Evolutionary conservation across 306 rosid species (phyloP).

Genomic region (Cicer pinnatifidum): DNA sequence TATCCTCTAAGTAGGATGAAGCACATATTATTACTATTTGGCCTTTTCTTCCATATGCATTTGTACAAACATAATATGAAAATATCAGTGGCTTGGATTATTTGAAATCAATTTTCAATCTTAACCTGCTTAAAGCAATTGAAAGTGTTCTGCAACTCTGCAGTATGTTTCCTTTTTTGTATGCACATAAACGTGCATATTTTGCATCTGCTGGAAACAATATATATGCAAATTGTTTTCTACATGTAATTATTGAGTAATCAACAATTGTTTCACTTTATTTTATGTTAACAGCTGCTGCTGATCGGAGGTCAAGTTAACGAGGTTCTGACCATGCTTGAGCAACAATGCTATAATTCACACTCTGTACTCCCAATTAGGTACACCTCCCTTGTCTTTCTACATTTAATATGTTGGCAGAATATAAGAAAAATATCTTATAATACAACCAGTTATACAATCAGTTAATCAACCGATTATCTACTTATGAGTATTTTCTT

Average conservation of each 20-base stretch:
- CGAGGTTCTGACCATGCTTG: conserved; percentile 60
- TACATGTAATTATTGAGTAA: conserved; percentile 8
- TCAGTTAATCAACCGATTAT: no score
- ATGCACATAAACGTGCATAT: background rate
- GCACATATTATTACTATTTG: conserved; percentile 1
- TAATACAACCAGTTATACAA: no score
- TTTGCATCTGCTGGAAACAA: conserved; percentile 29
- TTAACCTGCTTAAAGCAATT: conserved; percentile 17
- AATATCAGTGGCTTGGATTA: conserved; percentile 31
- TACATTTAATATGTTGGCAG: background rate
- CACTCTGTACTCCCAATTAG: conserved; percentile 57
- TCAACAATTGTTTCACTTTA: conserved; percentile 24
- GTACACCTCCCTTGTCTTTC: conserved; percentile 50
- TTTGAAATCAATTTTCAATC: conserved; percentile 27
- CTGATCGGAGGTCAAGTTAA: conserved; percentile 75
- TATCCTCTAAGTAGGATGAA: background rate
- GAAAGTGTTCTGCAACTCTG: conserved; percentile 7
- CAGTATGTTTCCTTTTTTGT: conserved; percentile 1
- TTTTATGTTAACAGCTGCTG: conserved; percentile 59
- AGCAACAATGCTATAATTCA: conserved; percentile 56
- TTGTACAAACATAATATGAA: background rate
- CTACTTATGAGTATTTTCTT: no score
- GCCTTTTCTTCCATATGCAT: background rate
- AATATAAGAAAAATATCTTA: no score
- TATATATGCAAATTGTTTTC: conserved; percentile 25